Base-by-base conservation (phyloP, 768 basidiomycete genomes). In the Lactifluus volemus region DNA sequence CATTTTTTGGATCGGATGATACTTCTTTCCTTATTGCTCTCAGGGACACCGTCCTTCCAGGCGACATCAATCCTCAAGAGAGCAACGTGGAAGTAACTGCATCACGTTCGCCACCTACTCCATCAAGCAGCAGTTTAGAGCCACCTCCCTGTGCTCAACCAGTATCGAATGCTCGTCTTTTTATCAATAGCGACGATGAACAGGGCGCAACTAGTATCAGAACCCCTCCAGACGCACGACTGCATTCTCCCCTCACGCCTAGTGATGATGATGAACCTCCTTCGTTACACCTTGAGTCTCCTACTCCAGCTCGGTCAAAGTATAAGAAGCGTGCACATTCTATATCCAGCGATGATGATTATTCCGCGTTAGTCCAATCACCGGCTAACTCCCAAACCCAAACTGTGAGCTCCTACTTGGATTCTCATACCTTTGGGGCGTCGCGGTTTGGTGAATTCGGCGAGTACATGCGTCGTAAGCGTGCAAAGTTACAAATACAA, bases 401-500 rank as follows among this genome's bases (percentile, higher is more conserved):
- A 29, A 11, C 9, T 17, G 32, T 32, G 21, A 32, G 30, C 30
- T 58, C 63, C 4, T 70, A 72, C 53, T 5, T 57, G 17, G 63
- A 58, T 42, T 30, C 63, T 12, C 49, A 78, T 25, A 78, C 82
- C 9, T 97, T 95, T 69, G 90, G 87, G 0, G 82, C 88, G 3
- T 82, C 87, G 34, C 81, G 77, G 39, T 98, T 95, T 70, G 93
- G 91, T 14, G 83, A 82, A 1, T 91, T 84, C 63, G 89, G 88
- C 0, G 86, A 94, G 68, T 98, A 97, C 69, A 92, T 97, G 91
- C 73, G 78, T 2, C 79, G 93, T 61, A 98, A 98, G 74, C 83
- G 96, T 2, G 86, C 88, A 34, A 98, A 98, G 71, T 71, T 98
- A 52, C 89, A 89, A 67, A 84, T 92, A 5, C 89, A 93, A 73